Conservation (phyloP, 2,329 filamentous ascomycete genomes). For the Colletotrichum musae region DNA sequence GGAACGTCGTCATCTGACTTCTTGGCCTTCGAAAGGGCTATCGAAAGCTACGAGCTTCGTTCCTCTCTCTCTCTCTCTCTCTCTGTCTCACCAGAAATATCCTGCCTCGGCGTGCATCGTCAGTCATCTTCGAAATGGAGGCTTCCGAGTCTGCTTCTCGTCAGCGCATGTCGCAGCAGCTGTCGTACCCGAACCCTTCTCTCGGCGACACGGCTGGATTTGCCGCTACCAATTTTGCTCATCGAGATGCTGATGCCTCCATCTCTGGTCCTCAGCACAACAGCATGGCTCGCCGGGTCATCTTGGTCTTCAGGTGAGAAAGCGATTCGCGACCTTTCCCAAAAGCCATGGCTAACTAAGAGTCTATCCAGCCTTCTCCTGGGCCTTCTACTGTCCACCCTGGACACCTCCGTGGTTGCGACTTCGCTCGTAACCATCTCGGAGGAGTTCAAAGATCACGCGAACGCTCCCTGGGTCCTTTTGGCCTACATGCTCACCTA, state of each 20-base stretch:
- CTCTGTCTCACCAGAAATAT: background rate
- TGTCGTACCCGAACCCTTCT: conserved; percentile 46
- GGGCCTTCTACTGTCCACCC: conserved; percentile 69
- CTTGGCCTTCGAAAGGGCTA: background rate
- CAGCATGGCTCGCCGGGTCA: conserved; percentile 45
- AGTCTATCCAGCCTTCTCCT: conserved; percentile 49
- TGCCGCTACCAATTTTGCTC: conserved; percentile 14
- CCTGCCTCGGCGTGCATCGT: background rate
- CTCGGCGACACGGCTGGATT: conserved; percentile 44
- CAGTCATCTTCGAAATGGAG: conserved; percentile 17
- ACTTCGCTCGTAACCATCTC: conserved; percentile 72
- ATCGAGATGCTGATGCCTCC: background rate
- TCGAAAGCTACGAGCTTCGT: background rate
- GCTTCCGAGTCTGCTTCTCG: conserved; percentile 6
- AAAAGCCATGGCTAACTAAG: conserved; percentile 10
- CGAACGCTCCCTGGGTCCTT: conserved; percentile 68
- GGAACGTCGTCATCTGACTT: background rate
- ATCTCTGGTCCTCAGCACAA: background rate
- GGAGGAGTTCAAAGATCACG: conserved; percentile 64
- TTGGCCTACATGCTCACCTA: conserved; percentile 71
- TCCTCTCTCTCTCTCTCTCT: background rate
- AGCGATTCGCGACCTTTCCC: background rate
- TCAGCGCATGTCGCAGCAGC: conserved; percentile 29
- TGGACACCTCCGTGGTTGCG: conserved; percentile 72
- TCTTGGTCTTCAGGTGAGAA: conserved; percentile 54